Evolutionary conservation across 495 filamentous ascomycete genomes (phyloP).

Genomic region (Talaromyces wortmannii): DNA sequence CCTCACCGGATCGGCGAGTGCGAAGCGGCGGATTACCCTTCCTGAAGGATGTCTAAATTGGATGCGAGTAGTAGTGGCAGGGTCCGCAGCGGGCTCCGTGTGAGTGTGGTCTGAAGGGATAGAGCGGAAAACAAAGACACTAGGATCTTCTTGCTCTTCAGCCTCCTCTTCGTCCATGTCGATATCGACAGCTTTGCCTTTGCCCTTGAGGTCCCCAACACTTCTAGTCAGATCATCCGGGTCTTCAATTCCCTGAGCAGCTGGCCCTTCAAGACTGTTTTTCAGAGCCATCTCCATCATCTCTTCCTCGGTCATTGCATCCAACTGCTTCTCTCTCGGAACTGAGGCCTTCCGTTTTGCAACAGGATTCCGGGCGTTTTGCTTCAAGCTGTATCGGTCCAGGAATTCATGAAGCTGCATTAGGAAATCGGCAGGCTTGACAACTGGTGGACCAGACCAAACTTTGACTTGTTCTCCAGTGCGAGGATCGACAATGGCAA

Average conservation of each 20-base stretch:
- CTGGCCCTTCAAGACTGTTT: constrained; percentile 59
- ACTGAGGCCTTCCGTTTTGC: constrained; percentile 69
- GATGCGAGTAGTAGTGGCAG: constrained; percentile 71
- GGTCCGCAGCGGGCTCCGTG: constrained; percentile 62
- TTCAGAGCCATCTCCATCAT: constrained; percentile 90
- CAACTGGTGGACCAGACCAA: constrained; percentile 79
- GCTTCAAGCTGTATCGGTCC: constrained; percentile 84
- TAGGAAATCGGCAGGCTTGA: constrained; percentile 73
- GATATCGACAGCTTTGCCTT: constrained; percentile 47
- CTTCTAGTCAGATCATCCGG: constrained; percentile 80
- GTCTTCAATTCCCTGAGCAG: constrained; percentile 46
- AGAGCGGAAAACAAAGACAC: constrained; percentile 45
- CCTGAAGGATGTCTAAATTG: constrained; percentile 82
- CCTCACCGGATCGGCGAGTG: constrained; percentile 68
- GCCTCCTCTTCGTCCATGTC: constrained; percentile 20
- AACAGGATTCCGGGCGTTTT: constrained; percentile 86
- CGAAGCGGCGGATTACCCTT: constrained; percentile 75
- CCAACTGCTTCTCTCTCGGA: constrained; percentile 62
- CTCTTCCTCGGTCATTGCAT: constrained; percentile 91
- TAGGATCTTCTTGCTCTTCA: constrained; percentile 6
- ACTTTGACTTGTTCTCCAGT: constrained; percentile 97
- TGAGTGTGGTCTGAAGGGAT: constrained; percentile 72
- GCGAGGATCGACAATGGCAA: constrained; percentile 89
- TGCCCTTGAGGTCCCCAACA: constrained; percentile 52
- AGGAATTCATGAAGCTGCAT: constrained; percentile 92